Conservation (phyloP, 768 basidiomycete genomes). For the Suillus fuscotomentosus region DNA sequence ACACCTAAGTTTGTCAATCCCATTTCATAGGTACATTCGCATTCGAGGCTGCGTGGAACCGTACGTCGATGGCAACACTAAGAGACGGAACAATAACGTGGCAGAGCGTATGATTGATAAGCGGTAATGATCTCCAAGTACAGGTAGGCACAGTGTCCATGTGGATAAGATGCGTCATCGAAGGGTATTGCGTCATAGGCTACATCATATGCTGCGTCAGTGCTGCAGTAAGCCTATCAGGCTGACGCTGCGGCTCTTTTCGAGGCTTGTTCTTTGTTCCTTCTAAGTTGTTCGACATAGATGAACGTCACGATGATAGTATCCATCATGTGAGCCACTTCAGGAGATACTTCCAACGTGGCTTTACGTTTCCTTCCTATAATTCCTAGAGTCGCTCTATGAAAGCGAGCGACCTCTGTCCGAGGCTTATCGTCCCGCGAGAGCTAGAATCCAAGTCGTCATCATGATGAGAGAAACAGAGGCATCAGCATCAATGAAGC, state of each 20-base stretch:
- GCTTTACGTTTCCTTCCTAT: conserved; percentile 7
- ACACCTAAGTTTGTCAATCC: too few species aligned
- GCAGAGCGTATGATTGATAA: too few species aligned
- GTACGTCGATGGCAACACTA: too few species aligned
- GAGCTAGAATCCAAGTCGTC: neutral
- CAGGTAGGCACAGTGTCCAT: too few species aligned
- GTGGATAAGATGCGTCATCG: too few species aligned
- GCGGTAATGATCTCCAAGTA: too few species aligned
- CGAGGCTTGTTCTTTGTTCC: neutral
- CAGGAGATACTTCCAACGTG: conserved; percentile 11
- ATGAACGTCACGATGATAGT: conserved; percentile 14
- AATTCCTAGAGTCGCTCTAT: conserved; percentile 10
- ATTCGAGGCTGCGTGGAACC: neutral
- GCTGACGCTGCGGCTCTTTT: neutral
- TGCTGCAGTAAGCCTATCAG: too few species aligned
- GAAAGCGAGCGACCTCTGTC: conserved; percentile 21
- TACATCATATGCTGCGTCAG: too few species aligned
- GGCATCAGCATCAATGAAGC: neutral
- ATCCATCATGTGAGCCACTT: conserved; percentile 11
- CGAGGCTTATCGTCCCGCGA: conserved; percentile 16
- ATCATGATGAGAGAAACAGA: neutral
- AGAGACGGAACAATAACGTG: too few species aligned
- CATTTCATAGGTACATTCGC: too few species aligned
- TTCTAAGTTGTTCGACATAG: conserved; percentile 14
- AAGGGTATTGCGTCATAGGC: too few species aligned